Evolutionary conservation across 1,139 yeast species (phyloP), one percentile per base, ranked within the genome.

Genomic region (Candida labiduridarum): DNA sequence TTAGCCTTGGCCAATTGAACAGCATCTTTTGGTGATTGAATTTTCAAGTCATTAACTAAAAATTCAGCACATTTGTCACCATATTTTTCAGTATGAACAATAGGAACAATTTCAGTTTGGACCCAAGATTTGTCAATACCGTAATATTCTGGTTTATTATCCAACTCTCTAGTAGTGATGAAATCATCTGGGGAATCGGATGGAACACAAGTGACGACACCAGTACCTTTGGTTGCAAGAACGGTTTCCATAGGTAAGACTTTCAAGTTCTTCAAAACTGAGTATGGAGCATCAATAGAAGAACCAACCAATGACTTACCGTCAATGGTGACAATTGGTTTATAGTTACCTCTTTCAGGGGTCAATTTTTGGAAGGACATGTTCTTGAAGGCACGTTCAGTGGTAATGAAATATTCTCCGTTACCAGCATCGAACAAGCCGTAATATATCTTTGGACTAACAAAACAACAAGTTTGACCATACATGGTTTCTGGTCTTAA

Each of bases 401-500:
- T 94, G 64, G 96, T 87, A 66, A 94, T 85, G 72, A 76, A 91
- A 74, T 85, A 89, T 59, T 82, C 82, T 48, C 72, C 74, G 60
- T 88, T 84, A 55, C 96, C 96, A 51, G 92, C 96, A 66, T 90
- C 89, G 67, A 89, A 95, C 48, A 94, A 71, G 66, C 99, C 99
- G 65, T 95, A 94, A 49, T 82, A 83, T 62, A 94, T 89, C 76
- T 89, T 91, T 64, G 98, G 97, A 45, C 97, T 89, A 31, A 94
- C 98, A 64, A 94, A 95, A 79, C 98, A 92, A 79, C 97, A 89
- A 3, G 97, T 88, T 78, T 95, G 99, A 57, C 98, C 99, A 65
- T 92, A 92, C 97, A 95, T 90, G 60, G 99, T 94, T 76, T 94
- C 99, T 36, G 99, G 97, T 76, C 99, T 87, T 63, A 95, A 83